Percentiles rank a stretch among this genome's conserved stretches.
These are phyloP conservation scores for Fusarium annulatum DNA, from an alignment of 2,329 filamentous ascomycete species.

Conservation along the genomic window DNA sequence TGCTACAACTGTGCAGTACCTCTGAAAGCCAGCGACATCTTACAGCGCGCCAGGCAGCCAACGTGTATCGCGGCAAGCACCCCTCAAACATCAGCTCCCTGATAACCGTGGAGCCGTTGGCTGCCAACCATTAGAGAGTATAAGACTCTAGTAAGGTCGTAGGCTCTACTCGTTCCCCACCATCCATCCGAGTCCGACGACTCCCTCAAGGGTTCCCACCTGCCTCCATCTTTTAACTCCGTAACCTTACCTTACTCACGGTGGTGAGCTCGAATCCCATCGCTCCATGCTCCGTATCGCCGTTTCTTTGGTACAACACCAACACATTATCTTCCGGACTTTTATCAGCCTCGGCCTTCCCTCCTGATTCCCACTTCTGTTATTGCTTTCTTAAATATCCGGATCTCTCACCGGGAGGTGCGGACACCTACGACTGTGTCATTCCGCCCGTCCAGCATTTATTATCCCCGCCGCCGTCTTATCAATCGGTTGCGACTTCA, in stretches of 20 bases:
- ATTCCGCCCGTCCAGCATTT: slow-evolving; percentile 4
- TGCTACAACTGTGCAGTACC: neutral
- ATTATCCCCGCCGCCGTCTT: slow-evolving; percentile 29
- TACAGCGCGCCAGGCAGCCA: slow-evolving; percentile 38
- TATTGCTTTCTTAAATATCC: neutral
- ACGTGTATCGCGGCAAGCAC: slow-evolving; percentile 39
- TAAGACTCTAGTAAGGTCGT: slow-evolving; percentile 10
- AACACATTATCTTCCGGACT: slow-evolving; percentile 8
- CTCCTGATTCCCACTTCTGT: neutral
- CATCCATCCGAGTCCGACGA: slow-evolving; percentile 14
- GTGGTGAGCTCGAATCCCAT: slow-evolving; percentile 14
- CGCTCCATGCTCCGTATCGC: slow-evolving; percentile 22
- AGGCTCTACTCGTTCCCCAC: slow-evolving; percentile 2
- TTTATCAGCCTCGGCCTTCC: neutral
- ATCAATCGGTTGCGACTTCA: slow-evolving; percentile 16
- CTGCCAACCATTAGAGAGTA: neutral
- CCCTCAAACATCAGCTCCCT: neutral
- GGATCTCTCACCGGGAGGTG: slow-evolving; percentile 17
- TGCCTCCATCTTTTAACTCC: slow-evolving; percentile 31
- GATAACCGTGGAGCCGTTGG: slow-evolving; percentile 2
- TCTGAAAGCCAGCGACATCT: neutral
- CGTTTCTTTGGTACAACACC: slow-evolving; percentile 11
- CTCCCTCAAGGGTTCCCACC: slow-evolving; percentile 22
- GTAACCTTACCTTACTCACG: slow-evolving; percentile 9
- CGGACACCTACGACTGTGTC: slow-evolving; percentile 21